A percentile compares a stretch with the other conserved stretches of the same genome.
phyloP scores from a whole-genome alignment of 106 monocot genomes.

The Alisma plantagoaquatica region DNA sequence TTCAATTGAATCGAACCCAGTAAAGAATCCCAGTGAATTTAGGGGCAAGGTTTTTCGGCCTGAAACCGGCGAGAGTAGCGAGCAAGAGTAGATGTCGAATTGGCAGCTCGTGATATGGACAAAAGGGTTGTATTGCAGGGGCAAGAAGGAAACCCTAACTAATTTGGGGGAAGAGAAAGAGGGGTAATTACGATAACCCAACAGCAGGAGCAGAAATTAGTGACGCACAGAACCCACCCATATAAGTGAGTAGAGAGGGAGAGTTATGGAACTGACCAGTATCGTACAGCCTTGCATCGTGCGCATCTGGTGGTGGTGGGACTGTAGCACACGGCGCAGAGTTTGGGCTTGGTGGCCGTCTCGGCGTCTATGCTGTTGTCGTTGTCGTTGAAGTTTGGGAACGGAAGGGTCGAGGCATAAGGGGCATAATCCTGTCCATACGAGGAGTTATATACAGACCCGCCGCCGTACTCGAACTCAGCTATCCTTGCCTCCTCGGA shows the following conservation, averaged over 20 bases:
- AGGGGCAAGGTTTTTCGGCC: too few species aligned
- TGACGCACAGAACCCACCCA: background rate
- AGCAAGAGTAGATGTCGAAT: background rate
- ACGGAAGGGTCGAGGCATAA: too few species aligned
- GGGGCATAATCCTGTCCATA: background rate
- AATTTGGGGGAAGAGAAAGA: background rate
- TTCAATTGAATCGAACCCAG: too few species aligned
- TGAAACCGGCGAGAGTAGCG: too few species aligned
- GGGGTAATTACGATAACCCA: background rate
- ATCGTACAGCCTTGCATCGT: conserved; percentile 51
- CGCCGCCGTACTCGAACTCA: conserved; percentile 29
- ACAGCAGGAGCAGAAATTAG: background rate
- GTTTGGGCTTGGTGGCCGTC: background rate
- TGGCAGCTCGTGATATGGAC: background rate
- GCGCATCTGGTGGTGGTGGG: conserved; percentile 49
- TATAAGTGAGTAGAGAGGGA: background rate
- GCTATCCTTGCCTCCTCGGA: conserved; percentile 35
- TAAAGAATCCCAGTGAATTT: too few species aligned
- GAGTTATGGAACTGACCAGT: conserved; percentile 73
- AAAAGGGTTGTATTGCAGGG: too few species aligned
- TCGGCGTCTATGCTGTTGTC: background rate
- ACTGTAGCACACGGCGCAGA: conserved; percentile 42
- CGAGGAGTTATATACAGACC: background rate
- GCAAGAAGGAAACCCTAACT: background rate
- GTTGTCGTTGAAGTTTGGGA: too few species aligned